Evolutionary conservation across 345 rosid species (phyloP), one percentile per base, ranked within the genome.

Genomic region (Rhodamnia argentea): DNA sequence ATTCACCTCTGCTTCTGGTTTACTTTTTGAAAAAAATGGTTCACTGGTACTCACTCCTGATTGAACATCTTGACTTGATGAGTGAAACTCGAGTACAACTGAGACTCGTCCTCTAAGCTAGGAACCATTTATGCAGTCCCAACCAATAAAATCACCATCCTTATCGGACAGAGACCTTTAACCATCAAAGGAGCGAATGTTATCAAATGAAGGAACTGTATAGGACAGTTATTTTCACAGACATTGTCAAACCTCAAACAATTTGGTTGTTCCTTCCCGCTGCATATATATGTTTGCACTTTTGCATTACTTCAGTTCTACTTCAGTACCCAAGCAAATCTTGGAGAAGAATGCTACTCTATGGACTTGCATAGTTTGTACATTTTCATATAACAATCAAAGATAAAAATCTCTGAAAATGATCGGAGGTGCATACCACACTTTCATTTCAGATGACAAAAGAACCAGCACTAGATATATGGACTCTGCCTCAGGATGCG

Each of bases 401-500:
- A 32, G 13, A 32, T 64, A 15, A 22, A 64, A 16, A 64, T 18
- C 78, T 2, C 14, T 32, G 18, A 23, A 12, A 2, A 16, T 32
- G 76, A 32, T 32, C 1, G 13, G 24, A 64, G 24, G 44, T 32
- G 78, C 78, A 32, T 32, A 2, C 78, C 24, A 64, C 37, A 32
- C 55, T 62, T 64, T 87, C 85, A 88, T 82, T 87, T 91, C 92
- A 86, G 86, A 86, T 54, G 92, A 92, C 55, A 95, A 60, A 84
- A 94, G 90, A 84, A 93, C 86, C 16, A 96, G 90, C 85, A 88
- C 91, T 37, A 82, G 84, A 52, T 93, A 89, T 52, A 96, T 92
- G 29, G 82, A 40, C 53, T 88, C 84, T 2, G 91, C 86, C 56
- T 94, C 91, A 0, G 18, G 78, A 85, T 96, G 99, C 8, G 93